phyloP scores from a whole-genome alignment of 2,329 filamentous ascomycete genomes.

The Pyrenophora graminea region DNA sequence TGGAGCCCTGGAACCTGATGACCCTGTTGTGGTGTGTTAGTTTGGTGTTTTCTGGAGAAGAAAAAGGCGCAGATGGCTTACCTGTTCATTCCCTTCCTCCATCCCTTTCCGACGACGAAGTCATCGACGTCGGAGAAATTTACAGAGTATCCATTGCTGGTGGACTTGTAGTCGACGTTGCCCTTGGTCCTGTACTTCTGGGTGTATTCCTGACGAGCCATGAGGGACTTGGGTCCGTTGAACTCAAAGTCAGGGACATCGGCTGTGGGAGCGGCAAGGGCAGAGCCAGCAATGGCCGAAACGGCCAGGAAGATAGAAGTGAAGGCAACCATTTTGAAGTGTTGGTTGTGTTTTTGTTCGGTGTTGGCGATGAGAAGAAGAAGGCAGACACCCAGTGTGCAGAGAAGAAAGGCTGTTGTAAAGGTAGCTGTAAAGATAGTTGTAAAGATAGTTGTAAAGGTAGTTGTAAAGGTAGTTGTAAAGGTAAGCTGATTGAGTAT shows the following conservation, averaged over 20 bases:
- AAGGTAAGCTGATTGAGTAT: background rate
- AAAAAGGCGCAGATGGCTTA: conserved; percentile 2
- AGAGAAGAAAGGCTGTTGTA: conserved; percentile 3
- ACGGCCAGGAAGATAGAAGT: conserved; percentile 27
- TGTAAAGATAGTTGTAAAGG: background rate
- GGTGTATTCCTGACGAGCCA: conserved; percentile 38
- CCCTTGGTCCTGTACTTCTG: conserved; percentile 42
- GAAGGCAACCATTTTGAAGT: conserved; percentile 33
- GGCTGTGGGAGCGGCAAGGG: conserved; percentile 30
- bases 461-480: conserved; percentile 1
- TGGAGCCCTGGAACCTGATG: conserved; percentile 37
- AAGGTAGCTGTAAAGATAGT: background rate
- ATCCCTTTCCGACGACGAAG: conserved; percentile 42
- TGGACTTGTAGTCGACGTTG: conserved; percentile 34
- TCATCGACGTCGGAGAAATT: conserved; percentile 35
- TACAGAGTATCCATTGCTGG: conserved; percentile 35
- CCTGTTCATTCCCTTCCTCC: conserved; percentile 36
- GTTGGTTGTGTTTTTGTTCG: background rate
- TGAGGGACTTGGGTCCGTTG: conserved; percentile 17
- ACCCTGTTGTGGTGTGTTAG: conserved; percentile 18
- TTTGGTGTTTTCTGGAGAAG: background rate
- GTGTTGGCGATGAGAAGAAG: background rate
- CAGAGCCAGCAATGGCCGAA: conserved; percentile 22
- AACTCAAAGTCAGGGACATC: conserved; percentile 39
- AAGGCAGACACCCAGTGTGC: too few species aligned